Conservation (phyloP, 306 rosid species). For the Ormosia emarginata region DNA sequence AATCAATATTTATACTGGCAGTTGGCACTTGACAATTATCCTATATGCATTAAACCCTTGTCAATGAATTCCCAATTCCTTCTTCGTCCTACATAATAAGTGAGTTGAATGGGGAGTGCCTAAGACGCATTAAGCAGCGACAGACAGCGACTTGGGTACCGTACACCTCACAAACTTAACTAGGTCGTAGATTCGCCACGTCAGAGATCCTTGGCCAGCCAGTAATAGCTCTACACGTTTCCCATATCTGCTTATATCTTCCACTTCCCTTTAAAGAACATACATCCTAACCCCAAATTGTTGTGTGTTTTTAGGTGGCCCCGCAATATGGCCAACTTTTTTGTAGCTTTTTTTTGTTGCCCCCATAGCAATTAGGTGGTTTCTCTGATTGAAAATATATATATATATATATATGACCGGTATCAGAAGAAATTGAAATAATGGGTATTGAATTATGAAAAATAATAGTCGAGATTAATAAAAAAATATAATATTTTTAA, state of each 20-base stretch:
- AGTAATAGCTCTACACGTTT: background rate
- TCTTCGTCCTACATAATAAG: background rate
- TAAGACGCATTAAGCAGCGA: background rate
- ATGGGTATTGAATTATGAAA: no score
- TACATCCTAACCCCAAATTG: no score
- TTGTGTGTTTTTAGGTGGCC: background rate
- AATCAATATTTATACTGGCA: background rate
- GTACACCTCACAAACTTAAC: background rate
- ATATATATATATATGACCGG: no score
- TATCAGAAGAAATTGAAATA: no score
- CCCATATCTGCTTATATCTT: background rate
- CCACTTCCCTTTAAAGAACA: background rate
- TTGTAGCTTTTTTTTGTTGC: no score
- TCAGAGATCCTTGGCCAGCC: constrained; percentile 4
- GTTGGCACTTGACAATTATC: no score
- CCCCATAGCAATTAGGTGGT: no score
- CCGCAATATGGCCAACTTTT: background rate
- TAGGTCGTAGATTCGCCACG: constrained; percentile 19
- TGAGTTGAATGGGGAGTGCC: background rate
- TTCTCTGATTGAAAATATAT: no score
- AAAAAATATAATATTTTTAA: no score
- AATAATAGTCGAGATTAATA: no score
- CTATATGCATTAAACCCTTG: no score
- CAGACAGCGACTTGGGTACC: background rate
- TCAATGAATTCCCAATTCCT: no score